Evolutionary conservation across 2,329 filamentous ascomycete genomes (phyloP), one percentile per base, ranked within the genome.

Genomic region (Botrytis deweyae): DNA sequence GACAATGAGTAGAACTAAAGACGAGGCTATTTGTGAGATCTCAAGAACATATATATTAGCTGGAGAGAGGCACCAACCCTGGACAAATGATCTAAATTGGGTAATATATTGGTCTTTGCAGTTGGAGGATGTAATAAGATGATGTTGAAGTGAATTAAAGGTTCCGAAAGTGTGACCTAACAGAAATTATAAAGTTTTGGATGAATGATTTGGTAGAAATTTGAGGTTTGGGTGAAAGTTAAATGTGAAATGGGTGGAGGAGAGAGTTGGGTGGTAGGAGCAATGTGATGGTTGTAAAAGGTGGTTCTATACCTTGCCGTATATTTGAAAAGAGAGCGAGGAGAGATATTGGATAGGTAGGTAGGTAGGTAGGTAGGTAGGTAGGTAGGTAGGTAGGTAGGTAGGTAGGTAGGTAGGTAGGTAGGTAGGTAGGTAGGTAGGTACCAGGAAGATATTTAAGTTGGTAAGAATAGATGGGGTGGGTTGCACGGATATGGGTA

Each of bases 1-100:
- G 44, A 71, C 42, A 71, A 71, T 71, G 40, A 71, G 66, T 69
- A 42, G n/a, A 69, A 38, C 58, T 55, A 33, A 38, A 36, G 59
- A 71, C 69, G 59, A 65, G 69, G 69, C 69, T 71, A 65, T 71
- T 49, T n/a, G 55, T 71, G 69, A 38, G 58, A n/a, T 44, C 58
- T 16, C 25, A 40, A 46, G 33, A 46, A 71, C 42, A 63, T 63
- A 22, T 70, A 25, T n/a, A 44, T 70, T 33, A 44, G 62, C 12
- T 42, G 38, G n/a, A 70, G 46, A n/a, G 55, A 25, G 36, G 55
- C 49, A 58, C 49, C 42, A 44, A 70, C 67, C 52, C 40, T 70
- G 9, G 42, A 38, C 40, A 46, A 62, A 46, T 62, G 55, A 62
- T n/a, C 36, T 10, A 58, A 44, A 44, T 3, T 58, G 66, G 66